These are phyloP conservation scores for Umbilicus rupestris DNA, from an alignment of 164 flowering plant genomes.

Conservation along the genomic window DNA sequence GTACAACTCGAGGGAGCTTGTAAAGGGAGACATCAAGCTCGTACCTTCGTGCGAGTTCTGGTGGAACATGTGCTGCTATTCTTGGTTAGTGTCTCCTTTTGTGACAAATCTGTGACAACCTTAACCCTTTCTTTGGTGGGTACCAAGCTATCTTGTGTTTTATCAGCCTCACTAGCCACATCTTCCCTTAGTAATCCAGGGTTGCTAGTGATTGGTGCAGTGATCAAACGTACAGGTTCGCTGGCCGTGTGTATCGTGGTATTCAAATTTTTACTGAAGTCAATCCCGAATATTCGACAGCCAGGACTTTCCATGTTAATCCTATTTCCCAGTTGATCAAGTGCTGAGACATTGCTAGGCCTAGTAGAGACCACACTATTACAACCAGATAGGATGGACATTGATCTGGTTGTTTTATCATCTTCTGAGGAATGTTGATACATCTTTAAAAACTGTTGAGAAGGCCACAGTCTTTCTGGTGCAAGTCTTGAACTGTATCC, in stretches of 20 bases:
- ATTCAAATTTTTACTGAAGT: constrained; percentile 30
- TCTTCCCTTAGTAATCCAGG: constrained; percentile 12
- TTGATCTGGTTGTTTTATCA: constrained; percentile 14
- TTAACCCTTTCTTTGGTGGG: constrained; percentile 20
- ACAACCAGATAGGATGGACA: constrained; percentile 11
- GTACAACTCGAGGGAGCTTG: not conserved
- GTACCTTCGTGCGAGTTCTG: constrained; percentile 54
- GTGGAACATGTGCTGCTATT: constrained; percentile 22
- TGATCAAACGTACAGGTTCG: not conserved
- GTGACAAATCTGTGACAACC: constrained; percentile 13
- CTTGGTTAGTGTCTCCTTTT: constrained; percentile 22
- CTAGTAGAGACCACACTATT: constrained; percentile 12
- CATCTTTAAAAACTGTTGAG: constrained; percentile 16
- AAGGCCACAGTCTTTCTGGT: constrained; percentile 19
- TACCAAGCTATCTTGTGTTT: constrained; percentile 8
- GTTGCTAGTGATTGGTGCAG: constrained; percentile 8
- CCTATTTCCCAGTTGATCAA: constrained; percentile 27
- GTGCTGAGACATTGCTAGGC: constrained; percentile 10
- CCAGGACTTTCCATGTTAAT: constrained; percentile 31
- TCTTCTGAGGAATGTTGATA: constrained; percentile 23
- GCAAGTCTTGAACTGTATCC: constrained; percentile 12
- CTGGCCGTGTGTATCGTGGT: constrained; percentile 14
- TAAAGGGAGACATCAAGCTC: not conserved
- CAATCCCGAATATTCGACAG: constrained; percentile 77
- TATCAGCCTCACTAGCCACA: constrained; percentile 13